A percentile compares a stretch with the other conserved stretches of the same genome.
phyloP scores from a whole-genome alignment of 2,329 filamentous ascomycete genomes.

The Fusarium proliferatum region DNA sequence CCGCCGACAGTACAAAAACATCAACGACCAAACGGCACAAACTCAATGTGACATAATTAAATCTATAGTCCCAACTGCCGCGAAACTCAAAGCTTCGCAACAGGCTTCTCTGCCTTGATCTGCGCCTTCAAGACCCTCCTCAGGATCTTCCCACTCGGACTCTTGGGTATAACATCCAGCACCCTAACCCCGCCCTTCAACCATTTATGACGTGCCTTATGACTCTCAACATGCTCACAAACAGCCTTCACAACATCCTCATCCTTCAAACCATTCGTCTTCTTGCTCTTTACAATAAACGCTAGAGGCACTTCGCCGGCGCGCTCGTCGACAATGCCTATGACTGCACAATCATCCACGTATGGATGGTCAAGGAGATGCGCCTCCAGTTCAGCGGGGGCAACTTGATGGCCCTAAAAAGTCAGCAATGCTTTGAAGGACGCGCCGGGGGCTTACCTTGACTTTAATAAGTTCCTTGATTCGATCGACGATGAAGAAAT shows the following conservation, averaged over 20 bases:
- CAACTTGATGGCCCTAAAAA: constrained; percentile 76
- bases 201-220: constrained; percentile 76
- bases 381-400: constrained; percentile 81
- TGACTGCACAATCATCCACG: constrained; percentile 81
- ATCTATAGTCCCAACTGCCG: too few species aligned
- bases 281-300: constrained; percentile 64
- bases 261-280: constrained; percentile 62
- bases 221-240: constrained; percentile 69
- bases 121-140: constrained; percentile 21
- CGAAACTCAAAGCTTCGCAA: constrained; percentile 12
- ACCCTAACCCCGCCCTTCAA: constrained; percentile 72
- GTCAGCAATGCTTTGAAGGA: neutral
- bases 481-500: constrained; percentile 86
- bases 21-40: neutral
- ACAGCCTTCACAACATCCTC: constrained; percentile 62
- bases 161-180: constrained; percentile 76
- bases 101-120: constrained; percentile 49
- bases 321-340: constrained; percentile 70
- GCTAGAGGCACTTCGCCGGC: constrained; percentile 73
- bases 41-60: neutral
- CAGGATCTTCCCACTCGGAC: constrained; percentile 76
- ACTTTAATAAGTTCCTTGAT: constrained; percentile 79
- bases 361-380: constrained; percentile 77
- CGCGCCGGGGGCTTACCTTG: constrained; percentile 62
- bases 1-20: neutral